These are phyloP conservation scores for Apiospora sp. DNA, from an alignment of 2,329 filamentous ascomycete genomes.

Conservation along the genomic window DNA sequence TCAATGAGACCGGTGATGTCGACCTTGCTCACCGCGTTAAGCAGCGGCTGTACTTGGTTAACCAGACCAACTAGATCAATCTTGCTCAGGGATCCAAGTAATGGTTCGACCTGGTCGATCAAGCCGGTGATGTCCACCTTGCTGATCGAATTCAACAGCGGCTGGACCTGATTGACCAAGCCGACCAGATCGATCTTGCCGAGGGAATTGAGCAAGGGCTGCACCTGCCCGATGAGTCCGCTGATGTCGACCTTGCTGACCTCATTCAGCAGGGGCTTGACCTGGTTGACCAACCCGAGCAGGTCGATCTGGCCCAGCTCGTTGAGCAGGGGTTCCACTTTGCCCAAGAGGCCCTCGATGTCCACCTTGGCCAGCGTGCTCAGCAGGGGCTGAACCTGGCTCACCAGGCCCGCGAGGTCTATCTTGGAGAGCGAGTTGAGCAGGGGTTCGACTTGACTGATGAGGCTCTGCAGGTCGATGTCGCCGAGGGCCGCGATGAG, in stretches of 20 bases:
- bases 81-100: constrained; percentile 42
- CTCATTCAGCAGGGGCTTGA: constrained; percentile 35
- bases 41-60: neutral
- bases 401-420: constrained; percentile 41
- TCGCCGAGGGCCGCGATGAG: constrained; percentile 35
- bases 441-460: constrained; percentile 35
- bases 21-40: constrained; percentile 36
- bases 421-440: constrained; percentile 38
- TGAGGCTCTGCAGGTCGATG: constrained; percentile 40
- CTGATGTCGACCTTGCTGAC: constrained; percentile 44
- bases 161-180: constrained; percentile 43
- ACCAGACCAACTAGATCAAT: constrained; percentile 41
- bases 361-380: constrained; percentile 41
- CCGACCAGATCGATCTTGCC: constrained; percentile 7
- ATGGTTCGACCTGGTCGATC: constrained; percentile 44
- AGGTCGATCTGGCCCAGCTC: constrained; percentile 42
- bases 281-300: constrained; percentile 38
- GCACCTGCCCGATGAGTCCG: constrained; percentile 44
- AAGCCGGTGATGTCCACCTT: neutral
- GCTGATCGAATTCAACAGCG: constrained; percentile 41
- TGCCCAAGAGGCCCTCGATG: constrained; percentile 43
- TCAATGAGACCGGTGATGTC: constrained; percentile 41
- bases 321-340: constrained; percentile 41
- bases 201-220: constrained; percentile 43
- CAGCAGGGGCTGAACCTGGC: constrained; percentile 37